Evolutionary conservation across 176 grass and related monocot genomes (phyloP), one percentile per base, ranked within the genome.

Genomic region (Chrysopogon serrulatus): DNA sequence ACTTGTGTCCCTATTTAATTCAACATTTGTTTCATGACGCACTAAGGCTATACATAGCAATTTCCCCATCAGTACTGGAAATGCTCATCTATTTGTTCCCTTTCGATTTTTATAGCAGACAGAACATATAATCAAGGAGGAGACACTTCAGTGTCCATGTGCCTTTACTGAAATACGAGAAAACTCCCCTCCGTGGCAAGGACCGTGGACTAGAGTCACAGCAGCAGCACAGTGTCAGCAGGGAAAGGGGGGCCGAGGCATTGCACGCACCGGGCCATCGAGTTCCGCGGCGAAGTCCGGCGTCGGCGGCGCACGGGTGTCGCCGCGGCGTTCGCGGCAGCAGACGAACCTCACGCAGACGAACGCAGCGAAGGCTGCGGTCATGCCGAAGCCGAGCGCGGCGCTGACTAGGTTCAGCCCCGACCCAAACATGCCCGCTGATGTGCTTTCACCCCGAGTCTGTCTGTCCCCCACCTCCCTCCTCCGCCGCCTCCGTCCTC

Each of bases 351-450:
- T 85, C 24, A 86, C 79, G 36, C 92, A 98, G 41, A 95, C 84
- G 78, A 98, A 93, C 44, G 83, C 84, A 47, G 91, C 77, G 87
- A 98, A 95, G 76, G 77, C 90, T 17, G 90, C 88, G 66, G 86
- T 98, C 88, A 95, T 98, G 54, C 90, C 90, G 68, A 98, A 95
- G 39, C 95, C 92, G 47, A 98, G 88, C 79, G 87, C 88, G 26
- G 95, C 88, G 77, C 92, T 95, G 59, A 93, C 82, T 14, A 93
- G 75, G 82, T 98, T 95, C 84, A 91, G 66, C 70, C 85, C 90
- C 65, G 90, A 88, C 56, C 84, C 92, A 24, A 94, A 54, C 84
- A 98, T 91, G 63, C 49, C 54, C 2, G 34, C 32, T 5, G 69
- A 14, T 30, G 40, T 2, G 6, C 41, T 28, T n/a, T n/a, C 78